Conservation (phyloP, 495 filamentous ascomycete species). For the Xylaria venustula region DNA sequence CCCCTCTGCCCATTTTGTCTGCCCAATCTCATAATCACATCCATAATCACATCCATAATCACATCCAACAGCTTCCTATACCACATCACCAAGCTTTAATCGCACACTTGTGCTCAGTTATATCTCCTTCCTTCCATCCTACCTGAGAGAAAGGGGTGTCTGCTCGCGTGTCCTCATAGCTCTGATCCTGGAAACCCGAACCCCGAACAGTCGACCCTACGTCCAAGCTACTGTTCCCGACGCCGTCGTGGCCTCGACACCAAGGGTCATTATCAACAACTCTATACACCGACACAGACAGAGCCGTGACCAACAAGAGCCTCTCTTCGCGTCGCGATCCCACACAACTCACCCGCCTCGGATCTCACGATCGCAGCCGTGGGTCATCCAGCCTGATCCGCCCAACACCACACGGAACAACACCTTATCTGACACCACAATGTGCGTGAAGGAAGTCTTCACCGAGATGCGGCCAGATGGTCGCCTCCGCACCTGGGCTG, state of each 20-base stretch:
- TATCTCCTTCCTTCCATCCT: slow-evolving; percentile 26
- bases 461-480: slow-evolving; percentile 26
- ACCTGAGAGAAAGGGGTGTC: not conserved
- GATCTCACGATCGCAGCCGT: slow-evolving; percentile 17
- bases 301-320: slow-evolving; percentile 14
- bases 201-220: slow-evolving; percentile 33
- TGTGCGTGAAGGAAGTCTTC: slow-evolving; percentile 44
- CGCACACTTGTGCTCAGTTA: slow-evolving; percentile 28
- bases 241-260: slow-evolving; percentile 20
- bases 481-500: slow-evolving; percentile 1
- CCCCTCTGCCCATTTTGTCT: not conserved
- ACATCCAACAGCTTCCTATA: slow-evolving; percentile 10
- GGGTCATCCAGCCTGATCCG: slow-evolving; percentile 24
- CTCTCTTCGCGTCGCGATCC: slow-evolving; percentile 4
- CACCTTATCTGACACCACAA: slow-evolving; percentile 32
- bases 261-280: slow-evolving; percentile 32
- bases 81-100: not conserved
- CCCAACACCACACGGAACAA: slow-evolving; percentile 23
- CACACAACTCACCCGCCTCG: slow-evolving; percentile 11
- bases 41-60: slow-evolving; percentile 2
- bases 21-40: slow-evolving; percentile 10
- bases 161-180: not conserved
- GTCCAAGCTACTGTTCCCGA: slow-evolving; percentile 45
- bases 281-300: slow-evolving; percentile 26
- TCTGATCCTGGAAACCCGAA: not conserved